These are phyloP conservation scores for Neurospora africana DNA, from an alignment of 495 filamentous ascomycete species.

Conservation along the genomic window DNA sequence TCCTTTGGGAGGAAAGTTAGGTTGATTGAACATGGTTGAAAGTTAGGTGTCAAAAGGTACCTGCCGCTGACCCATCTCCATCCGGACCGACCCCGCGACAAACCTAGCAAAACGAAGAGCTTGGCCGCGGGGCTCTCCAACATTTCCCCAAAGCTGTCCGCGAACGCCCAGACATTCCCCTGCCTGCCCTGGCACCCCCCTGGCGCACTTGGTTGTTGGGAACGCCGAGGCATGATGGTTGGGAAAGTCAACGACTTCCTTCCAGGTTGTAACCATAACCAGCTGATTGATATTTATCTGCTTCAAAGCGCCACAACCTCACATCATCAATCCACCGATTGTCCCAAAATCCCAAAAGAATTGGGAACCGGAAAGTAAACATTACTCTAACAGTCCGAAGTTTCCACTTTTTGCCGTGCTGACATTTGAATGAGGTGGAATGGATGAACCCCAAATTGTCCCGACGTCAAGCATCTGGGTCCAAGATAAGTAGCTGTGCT, in stretches of 20 bases:
- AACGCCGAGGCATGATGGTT: not conserved
- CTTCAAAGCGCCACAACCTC: not conserved
- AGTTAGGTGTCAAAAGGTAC: not conserved
- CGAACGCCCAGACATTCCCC: not conserved
- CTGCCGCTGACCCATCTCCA: not conserved
- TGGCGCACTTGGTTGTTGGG: not conserved
- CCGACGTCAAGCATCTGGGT: not conserved
- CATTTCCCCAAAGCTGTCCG: slow-evolving; percentile 13
- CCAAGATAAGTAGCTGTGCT: not conserved
- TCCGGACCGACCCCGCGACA: not conserved
- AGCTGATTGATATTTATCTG: not conserved
- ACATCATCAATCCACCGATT: not conserved
- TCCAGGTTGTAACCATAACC: not conserved
- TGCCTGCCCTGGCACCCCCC: not conserved
- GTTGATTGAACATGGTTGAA: not conserved
- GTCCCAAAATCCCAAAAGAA: not conserved
- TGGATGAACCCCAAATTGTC: not conserved
- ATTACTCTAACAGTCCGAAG: not conserved
- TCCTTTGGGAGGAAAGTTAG: not conserved
- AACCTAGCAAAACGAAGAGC: not conserved
- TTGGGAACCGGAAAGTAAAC: not conserved
- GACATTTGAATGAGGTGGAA: not conserved
- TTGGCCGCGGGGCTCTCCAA: slow-evolving; percentile 4
- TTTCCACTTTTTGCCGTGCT: not conserved
- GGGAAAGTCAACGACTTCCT: not conserved